A percentile compares a stretch with the other conserved stretches of the same genome.
These are phyloP conservation scores for Serpula lacrymans DNA, from an alignment of 768 basidiomycete genomes.

Conservation along the genomic window DNA sequence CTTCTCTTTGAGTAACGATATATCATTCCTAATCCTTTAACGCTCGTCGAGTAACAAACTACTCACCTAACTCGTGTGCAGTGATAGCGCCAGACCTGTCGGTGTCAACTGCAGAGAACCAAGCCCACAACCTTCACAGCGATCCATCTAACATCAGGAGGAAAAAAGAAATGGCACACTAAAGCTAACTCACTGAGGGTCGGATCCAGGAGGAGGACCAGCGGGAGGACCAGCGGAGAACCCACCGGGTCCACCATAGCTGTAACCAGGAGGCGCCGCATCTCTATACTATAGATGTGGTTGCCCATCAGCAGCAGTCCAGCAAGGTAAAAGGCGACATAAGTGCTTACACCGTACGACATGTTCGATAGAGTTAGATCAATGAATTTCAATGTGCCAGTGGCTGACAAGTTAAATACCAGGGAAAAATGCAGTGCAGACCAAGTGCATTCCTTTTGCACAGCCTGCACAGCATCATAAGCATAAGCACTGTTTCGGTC, in stretches of 20 bases:
- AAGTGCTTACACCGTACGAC: constrained; percentile 3
- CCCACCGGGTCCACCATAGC: constrained; percentile 15
- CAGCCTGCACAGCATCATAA: no score
- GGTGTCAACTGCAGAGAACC: constrained; percentile 68
- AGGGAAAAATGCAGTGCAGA: neutral
- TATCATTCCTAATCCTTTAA: neutral
- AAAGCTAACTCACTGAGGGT: constrained; percentile 59
- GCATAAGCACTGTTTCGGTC: no score
- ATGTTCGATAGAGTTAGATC: neutral
- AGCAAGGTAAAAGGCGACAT: constrained; percentile 1
- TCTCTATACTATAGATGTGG: constrained; percentile 20
- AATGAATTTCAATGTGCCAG: neutral
- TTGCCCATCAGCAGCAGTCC: neutral
- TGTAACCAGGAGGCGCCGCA: constrained; percentile 13
- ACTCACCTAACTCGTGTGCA: constrained; percentile 65
- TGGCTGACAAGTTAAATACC: neutral
- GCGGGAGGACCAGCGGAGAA: constrained; percentile 7
- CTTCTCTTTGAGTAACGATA: constrained; percentile 29
- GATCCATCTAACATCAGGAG: neutral
- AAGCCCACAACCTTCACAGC: constrained; percentile 58
- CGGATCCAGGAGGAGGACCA: constrained; percentile 50
- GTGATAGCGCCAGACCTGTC: constrained; percentile 68
- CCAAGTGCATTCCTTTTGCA: neutral
- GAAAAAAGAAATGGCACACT: neutral
- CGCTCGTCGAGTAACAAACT: neutral